Evolutionary conservation across 345 rosid genomes (phyloP).

Genomic region (Populus euphratica): DNA sequence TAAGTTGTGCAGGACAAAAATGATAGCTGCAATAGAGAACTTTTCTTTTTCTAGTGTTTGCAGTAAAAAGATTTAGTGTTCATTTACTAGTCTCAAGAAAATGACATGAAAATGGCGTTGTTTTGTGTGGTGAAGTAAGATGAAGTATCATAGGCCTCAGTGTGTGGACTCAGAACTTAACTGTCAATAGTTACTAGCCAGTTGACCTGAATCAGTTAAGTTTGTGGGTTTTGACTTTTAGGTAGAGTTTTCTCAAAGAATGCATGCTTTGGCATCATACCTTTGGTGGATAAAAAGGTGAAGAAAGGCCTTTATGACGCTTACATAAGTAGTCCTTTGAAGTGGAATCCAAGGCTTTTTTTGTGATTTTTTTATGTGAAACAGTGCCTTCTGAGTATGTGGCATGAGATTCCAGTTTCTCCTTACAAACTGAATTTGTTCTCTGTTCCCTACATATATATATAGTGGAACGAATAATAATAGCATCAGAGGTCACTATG

Average conservation of each 20-base stretch:
- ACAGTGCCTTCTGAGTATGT: background rate
- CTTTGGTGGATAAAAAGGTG: background rate
- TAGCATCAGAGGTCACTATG: background rate
- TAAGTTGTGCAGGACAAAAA: too few relatives aligned
- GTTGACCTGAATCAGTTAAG: background rate
- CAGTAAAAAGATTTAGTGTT: background rate
- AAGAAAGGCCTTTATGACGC: constrained; percentile 9
- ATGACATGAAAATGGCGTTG: background rate
- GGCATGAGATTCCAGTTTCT: constrained; percentile 17
- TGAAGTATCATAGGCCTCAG: background rate
- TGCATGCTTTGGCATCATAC: background rate
- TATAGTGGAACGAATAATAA: background rate
- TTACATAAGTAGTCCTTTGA: background rate
- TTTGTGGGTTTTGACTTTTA: background rate
- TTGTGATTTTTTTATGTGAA: background rate
- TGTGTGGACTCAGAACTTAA: background rate
- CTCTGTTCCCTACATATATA: background rate
- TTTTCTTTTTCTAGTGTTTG: background rate
- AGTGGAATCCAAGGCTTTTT: constrained; percentile 39
- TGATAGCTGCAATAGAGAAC: background rate
- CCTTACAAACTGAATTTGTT: constrained; percentile 1
- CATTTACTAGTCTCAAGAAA: too few relatives aligned
- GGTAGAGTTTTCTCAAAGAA: background rate
- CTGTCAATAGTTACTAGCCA: background rate
- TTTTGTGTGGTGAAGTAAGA: background rate